Evolutionary conservation across 2,329 filamentous ascomycete species (phyloP).

Genomic region (Diaporthe sp.): DNA sequence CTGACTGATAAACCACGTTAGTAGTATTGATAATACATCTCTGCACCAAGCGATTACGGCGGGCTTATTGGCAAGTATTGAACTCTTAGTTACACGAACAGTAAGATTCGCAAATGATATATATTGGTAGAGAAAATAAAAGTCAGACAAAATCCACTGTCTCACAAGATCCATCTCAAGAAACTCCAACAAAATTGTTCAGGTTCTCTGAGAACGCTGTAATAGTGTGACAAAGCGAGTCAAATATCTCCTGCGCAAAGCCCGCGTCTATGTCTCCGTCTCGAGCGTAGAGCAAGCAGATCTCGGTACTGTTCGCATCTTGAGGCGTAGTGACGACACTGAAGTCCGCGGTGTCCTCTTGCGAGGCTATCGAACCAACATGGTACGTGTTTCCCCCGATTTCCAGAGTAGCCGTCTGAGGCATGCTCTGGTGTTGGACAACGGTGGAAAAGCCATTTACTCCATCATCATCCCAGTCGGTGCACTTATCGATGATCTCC

Average conservation of each 20-base stretch:
- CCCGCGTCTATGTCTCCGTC: not conserved
- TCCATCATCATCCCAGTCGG: not conserved
- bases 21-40: too few species aligned
- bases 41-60: too few species aligned
- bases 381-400: not conserved
- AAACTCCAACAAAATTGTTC: not conserved
- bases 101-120: not conserved
- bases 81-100: too few species aligned
- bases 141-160: not conserved
- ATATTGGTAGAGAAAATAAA: not conserved
- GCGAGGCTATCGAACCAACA: not conserved
- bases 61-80: too few species aligned
- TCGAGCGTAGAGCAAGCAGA: not conserved
- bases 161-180: not conserved
- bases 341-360: not conserved
- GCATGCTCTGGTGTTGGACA: not conserved
- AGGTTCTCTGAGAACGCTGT: not conserved
- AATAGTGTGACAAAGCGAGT: not conserved
- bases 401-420: not conserved
- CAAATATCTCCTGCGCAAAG: not conserved
- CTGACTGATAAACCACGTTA: too few species aligned
- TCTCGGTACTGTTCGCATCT: not conserved
- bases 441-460: not conserved
- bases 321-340: slow-evolving; percentile 6
- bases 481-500: not conserved